These are phyloP conservation scores for Eimeria falciformis DNA, from an alignment of 169 alveolate genomes.

Conservation along the genomic window DNA sequence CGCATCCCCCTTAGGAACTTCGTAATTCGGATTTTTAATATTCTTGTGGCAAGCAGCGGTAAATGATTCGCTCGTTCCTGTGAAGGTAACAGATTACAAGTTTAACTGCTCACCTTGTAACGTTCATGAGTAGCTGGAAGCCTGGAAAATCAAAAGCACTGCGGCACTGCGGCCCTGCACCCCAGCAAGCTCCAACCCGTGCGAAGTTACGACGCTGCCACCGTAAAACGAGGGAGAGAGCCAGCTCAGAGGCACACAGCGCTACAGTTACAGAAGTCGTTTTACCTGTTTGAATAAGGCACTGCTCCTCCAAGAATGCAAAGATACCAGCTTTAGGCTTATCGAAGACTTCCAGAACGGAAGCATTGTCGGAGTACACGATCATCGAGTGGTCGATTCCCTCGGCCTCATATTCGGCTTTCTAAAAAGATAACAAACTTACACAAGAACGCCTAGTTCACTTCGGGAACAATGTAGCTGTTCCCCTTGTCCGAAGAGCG, in stretches of 20 bases:
- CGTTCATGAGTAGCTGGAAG: not conserved
- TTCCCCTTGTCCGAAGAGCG: too few species aligned
- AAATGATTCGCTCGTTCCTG: conserved; percentile 79
- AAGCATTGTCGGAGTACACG: conserved; percentile 71
- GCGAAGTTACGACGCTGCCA: too few species aligned
- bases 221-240: too few species aligned
- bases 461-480: too few species aligned
- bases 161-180: too few species aligned
- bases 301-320: conserved; percentile 81
- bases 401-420: conserved; percentile 73
- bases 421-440: too few species aligned
- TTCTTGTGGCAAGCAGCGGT: conserved; percentile 81
- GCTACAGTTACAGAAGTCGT: too few species aligned
- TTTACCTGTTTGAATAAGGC: conserved; percentile 81
- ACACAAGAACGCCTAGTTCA: too few species aligned
- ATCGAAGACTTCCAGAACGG: conserved; percentile 65
- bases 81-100: not conserved
- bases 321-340: conserved; percentile 81
- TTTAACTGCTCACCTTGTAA: not conserved
- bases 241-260: too few species aligned
- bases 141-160: too few species aligned
- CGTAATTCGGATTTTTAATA: conserved; percentile 74
- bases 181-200: too few species aligned
- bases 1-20: conserved; percentile 80
- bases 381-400: conserved; percentile 78